Evolutionary conservation across 1,284 basidiomycete species (phyloP), one percentile per base, ranked within the genome.

Genomic region (Fistulina hepatica): DNA sequence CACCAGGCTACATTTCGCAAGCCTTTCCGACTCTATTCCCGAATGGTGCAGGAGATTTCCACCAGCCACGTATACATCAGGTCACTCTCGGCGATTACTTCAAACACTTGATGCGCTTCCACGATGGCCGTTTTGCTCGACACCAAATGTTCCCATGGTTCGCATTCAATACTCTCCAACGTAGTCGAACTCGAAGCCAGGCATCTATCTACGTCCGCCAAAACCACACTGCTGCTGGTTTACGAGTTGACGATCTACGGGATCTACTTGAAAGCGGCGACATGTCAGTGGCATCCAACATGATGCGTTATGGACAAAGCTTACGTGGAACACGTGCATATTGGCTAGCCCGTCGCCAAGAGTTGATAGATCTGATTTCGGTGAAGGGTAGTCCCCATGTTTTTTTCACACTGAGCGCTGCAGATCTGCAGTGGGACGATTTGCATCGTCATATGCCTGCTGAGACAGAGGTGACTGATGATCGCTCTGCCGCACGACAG

Each of bases 341-440:
- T 30, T 51, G 50, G 50, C 37, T 34, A 11, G 42, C 47, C 7
- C 41, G 42, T n/a, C 38, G 39, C 9, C 19, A 39, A 15, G 48
- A 50, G 15, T 23, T 51, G 6, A 41, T 40, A 7, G 50, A 48
- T 23, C 41, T 47, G 40, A 49, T 49, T 15, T 11, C 28, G n/a
- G 36, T 38, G 2, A 33, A 36, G n/a, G 44, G 44, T 12, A 38
- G 44, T 20, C 52, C 52, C 10, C 44, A 49, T 35, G 13, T 52
- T 15, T 55, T 53, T 40, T 51, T 53, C 39, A 55, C 52, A 5
- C 42, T 48, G 12, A 50, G 48, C 21, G 46, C 52, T 7, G 53
- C 52, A 6, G 52, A 52, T 33, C 36, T 52, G 3, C 52, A 54
- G 27, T 54, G 53, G 53, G 42, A 43, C 3, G 53, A 56, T 36